Percentiles rank a stretch among this genome's conserved stretches.
phyloP scores from a whole-genome alignment of 345 rosid species.

The Mallotus nudiflorus region DNA sequence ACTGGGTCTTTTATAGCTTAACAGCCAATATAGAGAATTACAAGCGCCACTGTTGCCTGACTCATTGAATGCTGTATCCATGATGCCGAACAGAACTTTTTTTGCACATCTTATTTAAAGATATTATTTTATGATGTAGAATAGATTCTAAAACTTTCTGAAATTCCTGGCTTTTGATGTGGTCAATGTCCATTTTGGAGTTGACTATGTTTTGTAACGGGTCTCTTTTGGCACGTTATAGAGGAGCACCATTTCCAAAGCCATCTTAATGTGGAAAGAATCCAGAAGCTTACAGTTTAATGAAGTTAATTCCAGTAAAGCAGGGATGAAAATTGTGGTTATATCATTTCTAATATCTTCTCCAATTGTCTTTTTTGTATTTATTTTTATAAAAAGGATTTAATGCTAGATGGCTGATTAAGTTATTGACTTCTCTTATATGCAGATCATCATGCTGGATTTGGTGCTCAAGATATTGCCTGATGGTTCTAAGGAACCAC shows the following conservation, averaged over 20 bases:
- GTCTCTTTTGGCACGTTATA: background rate
- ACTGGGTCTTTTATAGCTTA: background rate
- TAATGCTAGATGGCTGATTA: background rate
- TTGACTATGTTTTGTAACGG: background rate
- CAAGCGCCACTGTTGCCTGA: too few relatives aligned
- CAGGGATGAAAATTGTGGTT: background rate
- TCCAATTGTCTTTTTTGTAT: background rate
- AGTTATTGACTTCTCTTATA: constrained; percentile 16
- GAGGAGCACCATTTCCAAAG: background rate
- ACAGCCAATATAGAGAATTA: too few relatives aligned
- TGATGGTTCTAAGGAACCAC: constrained; percentile 84
- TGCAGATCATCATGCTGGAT: constrained; percentile 75
- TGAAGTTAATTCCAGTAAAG: background rate
- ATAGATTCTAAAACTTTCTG: background rate
- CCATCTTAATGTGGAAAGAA: background rate
- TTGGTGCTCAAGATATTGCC: constrained; percentile 69
- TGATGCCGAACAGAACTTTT: background rate
- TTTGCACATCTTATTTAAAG: background rate
- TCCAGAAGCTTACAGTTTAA: background rate
- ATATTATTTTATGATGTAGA: background rate
- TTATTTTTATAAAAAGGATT: background rate
- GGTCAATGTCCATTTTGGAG: background rate
- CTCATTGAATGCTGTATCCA: background rate
- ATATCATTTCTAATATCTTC: background rate
- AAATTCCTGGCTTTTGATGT: background rate